A percentile compares a stretch with the other conserved stretches of the same genome.
These are phyloP conservation scores for Gastrolobium bilobum DNA, from an alignment of 306 rosid species.

Conservation along the genomic window DNA sequence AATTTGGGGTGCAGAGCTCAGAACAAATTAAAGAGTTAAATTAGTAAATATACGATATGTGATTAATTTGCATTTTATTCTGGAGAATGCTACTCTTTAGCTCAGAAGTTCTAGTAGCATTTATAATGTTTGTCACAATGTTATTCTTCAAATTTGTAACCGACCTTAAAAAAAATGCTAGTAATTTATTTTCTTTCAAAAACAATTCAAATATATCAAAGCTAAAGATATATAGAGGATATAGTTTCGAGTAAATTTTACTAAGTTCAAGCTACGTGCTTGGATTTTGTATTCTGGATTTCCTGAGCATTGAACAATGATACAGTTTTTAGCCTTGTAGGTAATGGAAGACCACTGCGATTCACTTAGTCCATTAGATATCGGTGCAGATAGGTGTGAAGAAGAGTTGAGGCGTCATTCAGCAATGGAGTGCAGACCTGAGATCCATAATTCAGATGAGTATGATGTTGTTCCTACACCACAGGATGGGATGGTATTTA, in stretches of 20 bases:
- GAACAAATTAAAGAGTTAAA: background rate
- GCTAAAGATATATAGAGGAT: background rate
- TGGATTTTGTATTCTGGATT: background rate
- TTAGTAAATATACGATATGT: background rate
- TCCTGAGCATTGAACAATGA: background rate
- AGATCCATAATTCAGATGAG: background rate
- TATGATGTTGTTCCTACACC: conserved; percentile 23
- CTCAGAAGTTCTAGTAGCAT: background rate
- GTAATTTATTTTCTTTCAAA: background rate
- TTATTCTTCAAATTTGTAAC: too few species aligned
- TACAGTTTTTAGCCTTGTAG: background rate
- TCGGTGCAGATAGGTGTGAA: background rate
- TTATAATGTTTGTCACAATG: background rate
- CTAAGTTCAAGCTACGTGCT: background rate
- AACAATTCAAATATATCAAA: too few species aligned
- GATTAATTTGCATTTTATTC: background rate
- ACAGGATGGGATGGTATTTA: conserved; percentile 5
- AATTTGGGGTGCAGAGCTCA: background rate
- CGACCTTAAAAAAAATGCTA: too few species aligned
- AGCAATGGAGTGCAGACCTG: background rate
- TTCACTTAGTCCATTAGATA: background rate
- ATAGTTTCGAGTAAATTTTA: background rate
- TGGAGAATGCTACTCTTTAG: background rate
- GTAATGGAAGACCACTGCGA: background rate
- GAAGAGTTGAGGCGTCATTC: conserved; percentile 7